phyloP scores from a whole-genome alignment of 768 basidiomycete genomes.

The Hirschioporus abietinus region DNA sequence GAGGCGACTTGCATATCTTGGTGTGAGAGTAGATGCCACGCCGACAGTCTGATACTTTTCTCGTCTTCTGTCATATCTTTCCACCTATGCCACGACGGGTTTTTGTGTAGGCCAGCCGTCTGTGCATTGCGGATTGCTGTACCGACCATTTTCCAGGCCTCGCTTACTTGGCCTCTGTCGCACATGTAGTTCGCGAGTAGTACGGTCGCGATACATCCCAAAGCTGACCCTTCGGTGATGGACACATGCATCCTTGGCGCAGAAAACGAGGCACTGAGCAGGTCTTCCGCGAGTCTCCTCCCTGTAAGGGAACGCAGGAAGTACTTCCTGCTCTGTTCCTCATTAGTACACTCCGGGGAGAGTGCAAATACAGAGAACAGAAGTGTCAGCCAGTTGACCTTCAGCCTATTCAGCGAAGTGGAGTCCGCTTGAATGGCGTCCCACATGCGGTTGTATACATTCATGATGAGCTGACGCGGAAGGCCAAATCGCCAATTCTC shows the following conservation, averaged over 20 bases:
- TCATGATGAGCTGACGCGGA: conserved; percentile 42
- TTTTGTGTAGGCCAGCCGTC: conserved; percentile 21
- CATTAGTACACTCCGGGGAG: conserved; percentile 25
- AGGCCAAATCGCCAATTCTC: conserved; percentile 49
- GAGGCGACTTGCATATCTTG: conserved; percentile 18
- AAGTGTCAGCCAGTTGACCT: conserved; percentile 46
- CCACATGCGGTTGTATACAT: conserved; percentile 43
- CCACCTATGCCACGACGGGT: conserved; percentile 24
- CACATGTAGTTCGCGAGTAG: conserved; percentile 41
- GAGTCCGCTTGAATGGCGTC: conserved; percentile 28
- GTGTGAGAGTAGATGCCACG: conserved; percentile 22
- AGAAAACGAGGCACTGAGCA: conserved; percentile 30
- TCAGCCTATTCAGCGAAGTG: conserved; percentile 33
- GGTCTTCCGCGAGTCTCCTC: conserved; percentile 39
- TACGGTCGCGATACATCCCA: conserved; percentile 41
- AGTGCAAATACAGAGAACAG: conserved; percentile 45
- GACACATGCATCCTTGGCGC: conserved; percentile 15
- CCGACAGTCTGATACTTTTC: conserved; percentile 17
- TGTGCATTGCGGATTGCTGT: conserved; percentile 19
- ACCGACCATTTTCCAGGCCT: conserved; percentile 25
- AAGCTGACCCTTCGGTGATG: conserved; percentile 40
- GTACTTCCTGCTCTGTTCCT: conserved; percentile 20
- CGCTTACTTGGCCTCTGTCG: conserved; percentile 42
- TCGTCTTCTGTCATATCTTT: conserved; percentile 21
- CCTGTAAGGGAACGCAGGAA: conserved; percentile 42